Conservation (phyloP, 164 flowering plant species). For the Liriodendron chinense region DNA sequence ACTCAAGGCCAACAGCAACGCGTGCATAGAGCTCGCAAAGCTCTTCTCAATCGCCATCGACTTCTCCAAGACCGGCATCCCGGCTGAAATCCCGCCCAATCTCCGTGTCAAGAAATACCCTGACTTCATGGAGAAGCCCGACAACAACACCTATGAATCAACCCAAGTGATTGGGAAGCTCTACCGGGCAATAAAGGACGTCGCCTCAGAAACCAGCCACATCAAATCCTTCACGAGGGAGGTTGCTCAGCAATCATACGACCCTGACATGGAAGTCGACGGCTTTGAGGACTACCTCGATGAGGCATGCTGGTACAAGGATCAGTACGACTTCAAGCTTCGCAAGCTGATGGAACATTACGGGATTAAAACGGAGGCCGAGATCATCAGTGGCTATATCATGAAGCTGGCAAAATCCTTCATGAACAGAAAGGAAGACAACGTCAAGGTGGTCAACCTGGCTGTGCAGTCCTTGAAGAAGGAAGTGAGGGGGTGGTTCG, state of each 20-base stretch:
- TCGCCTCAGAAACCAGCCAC: conserved; percentile 24
- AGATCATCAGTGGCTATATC: conserved; percentile 65
- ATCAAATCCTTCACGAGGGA: conserved; percentile 49
- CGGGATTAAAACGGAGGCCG: conserved; percentile 76
- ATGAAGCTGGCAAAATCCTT: conserved; percentile 57
- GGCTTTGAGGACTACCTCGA: conserved; percentile 61
- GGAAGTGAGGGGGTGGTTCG: conserved; percentile 71
- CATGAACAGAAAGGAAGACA: conserved; percentile 34
- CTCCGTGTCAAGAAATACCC: conserved; percentile 63
- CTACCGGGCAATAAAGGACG: conserved; percentile 60
- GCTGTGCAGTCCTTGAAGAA: conserved; percentile 68
- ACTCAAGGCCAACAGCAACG: conserved; percentile 41
- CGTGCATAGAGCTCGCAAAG: conserved; percentile 60
- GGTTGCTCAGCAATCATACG: conserved; percentile 54
- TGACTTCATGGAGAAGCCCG: conserved; percentile 90
- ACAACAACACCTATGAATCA: conserved; percentile 65
- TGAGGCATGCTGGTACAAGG: conserved; percentile 65
- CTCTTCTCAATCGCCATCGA: conserved; percentile 80
- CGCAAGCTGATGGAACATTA: conserved; percentile 75
- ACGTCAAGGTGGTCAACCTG: conserved; percentile 49
- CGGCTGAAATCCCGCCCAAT: conserved; percentile 63
- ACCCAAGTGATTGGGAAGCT: conserved; percentile 31
- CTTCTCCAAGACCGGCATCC: conserved; percentile 82
- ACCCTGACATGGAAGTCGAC: conserved; percentile 68
- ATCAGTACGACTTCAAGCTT: conserved; percentile 59